Evolutionary conservation across 2,329 filamentous ascomycete species (phyloP).

Genomic region (Diplodia scrobiculata): DNA sequence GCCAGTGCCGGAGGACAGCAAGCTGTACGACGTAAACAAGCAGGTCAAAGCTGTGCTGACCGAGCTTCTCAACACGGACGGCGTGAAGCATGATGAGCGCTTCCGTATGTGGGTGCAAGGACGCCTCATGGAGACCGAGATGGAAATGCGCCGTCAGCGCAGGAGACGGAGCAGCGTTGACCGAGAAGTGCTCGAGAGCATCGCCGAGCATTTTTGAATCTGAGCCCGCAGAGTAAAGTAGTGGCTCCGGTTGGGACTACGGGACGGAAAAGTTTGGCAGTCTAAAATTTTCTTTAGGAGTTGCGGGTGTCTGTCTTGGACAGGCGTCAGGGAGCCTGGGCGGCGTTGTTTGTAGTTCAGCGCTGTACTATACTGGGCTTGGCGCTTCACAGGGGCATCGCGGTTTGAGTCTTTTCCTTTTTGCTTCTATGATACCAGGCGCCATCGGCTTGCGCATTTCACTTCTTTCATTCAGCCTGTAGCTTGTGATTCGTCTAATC

Average conservation of each 20-base stretch:
- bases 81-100: slow-evolving; percentile 51
- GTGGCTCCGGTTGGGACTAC: not conserved
- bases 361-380: slow-evolving; percentile 19
- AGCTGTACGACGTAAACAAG: slow-evolving; percentile 54
- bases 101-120: slow-evolving; percentile 55
- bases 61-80: slow-evolving; percentile 57
- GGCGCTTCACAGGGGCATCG: slow-evolving; percentile 14
- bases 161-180: slow-evolving; percentile 44
- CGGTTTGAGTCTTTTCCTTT: slow-evolving; percentile 13
- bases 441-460: slow-evolving; percentile 15
- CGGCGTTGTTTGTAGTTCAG: slow-evolving; percentile 2
- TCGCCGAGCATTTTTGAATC: slow-evolving; percentile 39
- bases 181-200: slow-evolving; percentile 42
- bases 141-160: slow-evolving; percentile 51
- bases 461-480: not conserved
- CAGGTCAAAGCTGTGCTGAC: slow-evolving; percentile 59
- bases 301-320: not conserved
- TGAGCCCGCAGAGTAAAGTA: not conserved
- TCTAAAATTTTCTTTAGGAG: not conserved
- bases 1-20: slow-evolving; percentile 36
- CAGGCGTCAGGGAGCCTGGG: not conserved
- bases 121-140: slow-evolving; percentile 57
- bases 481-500: not conserved
- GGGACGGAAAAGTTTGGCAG: slow-evolving; percentile 8
- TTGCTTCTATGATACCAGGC: slow-evolving; percentile 22